Conservation (phyloP, 1,284 basidiomycete genomes). For the Ustilago tritici region DNA sequence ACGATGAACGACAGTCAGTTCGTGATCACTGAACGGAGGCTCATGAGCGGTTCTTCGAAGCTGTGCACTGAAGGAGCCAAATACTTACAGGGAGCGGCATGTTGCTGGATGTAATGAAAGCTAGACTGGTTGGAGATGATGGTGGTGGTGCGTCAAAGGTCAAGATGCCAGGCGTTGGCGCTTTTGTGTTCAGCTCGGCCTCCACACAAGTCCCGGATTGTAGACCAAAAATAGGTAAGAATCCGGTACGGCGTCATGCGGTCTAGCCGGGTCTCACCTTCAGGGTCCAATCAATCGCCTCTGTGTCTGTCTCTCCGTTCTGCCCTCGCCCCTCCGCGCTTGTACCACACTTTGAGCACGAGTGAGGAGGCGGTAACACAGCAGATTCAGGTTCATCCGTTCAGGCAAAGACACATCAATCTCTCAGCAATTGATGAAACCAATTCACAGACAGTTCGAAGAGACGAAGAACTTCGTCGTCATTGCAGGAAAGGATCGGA, state of each 20-base stretch:
- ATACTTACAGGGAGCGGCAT: conserved; percentile 2
- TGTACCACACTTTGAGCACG: not conserved
- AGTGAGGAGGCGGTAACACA: not conserved
- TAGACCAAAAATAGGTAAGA: not conserved
- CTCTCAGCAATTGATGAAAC: not conserved
- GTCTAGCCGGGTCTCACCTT: not conserved
- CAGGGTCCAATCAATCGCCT: not conserved
- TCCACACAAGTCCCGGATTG: not conserved
- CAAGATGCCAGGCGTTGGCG: not conserved
- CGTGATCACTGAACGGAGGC: not conserved
- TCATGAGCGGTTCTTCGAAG: not conserved
- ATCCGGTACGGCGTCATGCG: conserved; percentile 1
- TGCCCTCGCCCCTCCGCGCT: not conserved
- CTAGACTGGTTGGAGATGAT: not conserved
- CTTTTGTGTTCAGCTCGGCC: not conserved
- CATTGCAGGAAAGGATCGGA: not conserved
- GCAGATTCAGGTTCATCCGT: not conserved
- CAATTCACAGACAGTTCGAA: not conserved
- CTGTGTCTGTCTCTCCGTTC: not conserved
- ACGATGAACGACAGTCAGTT: not conserved
- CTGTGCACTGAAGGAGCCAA: not conserved
- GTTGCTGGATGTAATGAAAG: not conserved
- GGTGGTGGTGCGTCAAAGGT: conserved; percentile 1
- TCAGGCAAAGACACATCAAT: not conserved
- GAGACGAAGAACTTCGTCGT: not conserved